Conservation (phyloP, 192 early-diverging fungal species). For the Rhizoclosmatium globosum region DNA sequence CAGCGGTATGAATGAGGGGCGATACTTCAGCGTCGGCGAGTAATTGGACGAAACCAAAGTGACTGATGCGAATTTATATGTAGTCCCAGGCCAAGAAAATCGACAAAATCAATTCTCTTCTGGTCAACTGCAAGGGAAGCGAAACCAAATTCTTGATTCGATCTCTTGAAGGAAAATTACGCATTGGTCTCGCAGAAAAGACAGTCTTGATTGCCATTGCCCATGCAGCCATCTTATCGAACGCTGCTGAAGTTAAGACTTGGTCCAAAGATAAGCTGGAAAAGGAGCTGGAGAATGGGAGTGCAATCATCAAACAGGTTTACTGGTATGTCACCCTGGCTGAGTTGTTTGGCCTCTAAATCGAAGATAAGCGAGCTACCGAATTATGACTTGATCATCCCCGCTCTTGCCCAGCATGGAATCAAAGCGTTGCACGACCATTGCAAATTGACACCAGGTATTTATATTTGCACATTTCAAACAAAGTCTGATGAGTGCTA, state of each 20-base stretch:
- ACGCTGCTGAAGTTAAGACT: slow-evolving; percentile 49
- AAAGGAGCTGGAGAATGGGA: slow-evolving; percentile 57
- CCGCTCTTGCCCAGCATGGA: slow-evolving; percentile 80
- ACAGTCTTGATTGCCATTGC: slow-evolving; percentile 89
- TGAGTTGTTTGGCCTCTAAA: not conserved
- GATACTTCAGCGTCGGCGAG: no score
- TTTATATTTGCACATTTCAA: not conserved
- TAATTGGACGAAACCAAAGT: no score
- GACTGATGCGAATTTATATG: no score
- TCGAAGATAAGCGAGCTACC: slow-evolving; percentile 80
- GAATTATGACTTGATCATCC: slow-evolving; percentile 90
- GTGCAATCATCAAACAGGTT: slow-evolving; percentile 67
- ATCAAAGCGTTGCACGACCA: slow-evolving; percentile 69
- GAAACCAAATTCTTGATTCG: slow-evolving; percentile 91
- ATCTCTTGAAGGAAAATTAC: slow-evolving; percentile 90
- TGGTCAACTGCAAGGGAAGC: slow-evolving; percentile 76
- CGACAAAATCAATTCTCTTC: slow-evolving; percentile 75
- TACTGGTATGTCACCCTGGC: slow-evolving; percentile 61
- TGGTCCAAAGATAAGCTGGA: slow-evolving; percentile 56
- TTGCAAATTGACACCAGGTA: slow-evolving; percentile 93
- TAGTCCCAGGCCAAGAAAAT: slow-evolving; percentile 11
- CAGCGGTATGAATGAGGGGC: no score
- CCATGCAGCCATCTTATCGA: slow-evolving; percentile 77
- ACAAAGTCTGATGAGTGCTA: not conserved
- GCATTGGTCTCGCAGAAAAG: slow-evolving; percentile 95